Conservation (phyloP, 257 asterid genomes). For the Ilex aquifolium region DNA sequence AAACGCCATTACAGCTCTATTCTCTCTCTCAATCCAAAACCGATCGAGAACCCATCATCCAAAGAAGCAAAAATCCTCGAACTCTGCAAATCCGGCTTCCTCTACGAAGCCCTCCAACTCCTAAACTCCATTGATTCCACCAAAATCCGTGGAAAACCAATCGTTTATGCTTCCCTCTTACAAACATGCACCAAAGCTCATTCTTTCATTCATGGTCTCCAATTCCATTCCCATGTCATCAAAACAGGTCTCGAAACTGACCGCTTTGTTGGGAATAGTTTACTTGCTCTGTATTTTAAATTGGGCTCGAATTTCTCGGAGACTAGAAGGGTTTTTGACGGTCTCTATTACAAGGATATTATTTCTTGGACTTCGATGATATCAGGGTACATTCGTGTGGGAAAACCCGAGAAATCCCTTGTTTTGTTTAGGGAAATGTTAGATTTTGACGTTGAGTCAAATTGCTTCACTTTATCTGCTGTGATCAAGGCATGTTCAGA, state of each 20-base stretch:
- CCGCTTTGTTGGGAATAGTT: slow-evolving; percentile 73
- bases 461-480: slow-evolving; percentile 63
- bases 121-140: slow-evolving; percentile 30
- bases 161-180: slow-evolving; percentile 41
- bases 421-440: slow-evolving; percentile 44
- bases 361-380: slow-evolving; percentile 87
- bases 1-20: slow-evolving; percentile 34
- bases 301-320: slow-evolving; percentile 32
- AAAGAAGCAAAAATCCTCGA: slow-evolving; percentile 35
- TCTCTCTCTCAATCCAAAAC: slow-evolving; percentile 7
- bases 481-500: slow-evolving; percentile 65
- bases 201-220: slow-evolving; percentile 49
- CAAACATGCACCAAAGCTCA: slow-evolving; percentile 48
- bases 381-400: slow-evolving; percentile 59
- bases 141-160: slow-evolving; percentile 31
- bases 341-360: slow-evolving; percentile 56
- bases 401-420: slow-evolving; percentile 40
- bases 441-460: slow-evolving; percentile 42
- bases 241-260: slow-evolving; percentile 61
- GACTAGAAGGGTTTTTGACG: slow-evolving; percentile 43
- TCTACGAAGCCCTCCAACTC: slow-evolving; percentile 40
- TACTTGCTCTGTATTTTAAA: slow-evolving; percentile 64
- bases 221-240: slow-evolving; percentile 60
- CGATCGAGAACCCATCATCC: slow-evolving; percentile 11
- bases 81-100: slow-evolving; percentile 39